These are phyloP conservation scores for Skeletonema tropicum DNA, from an alignment of 108 stramenopile species.

Conservation along the genomic window DNA sequence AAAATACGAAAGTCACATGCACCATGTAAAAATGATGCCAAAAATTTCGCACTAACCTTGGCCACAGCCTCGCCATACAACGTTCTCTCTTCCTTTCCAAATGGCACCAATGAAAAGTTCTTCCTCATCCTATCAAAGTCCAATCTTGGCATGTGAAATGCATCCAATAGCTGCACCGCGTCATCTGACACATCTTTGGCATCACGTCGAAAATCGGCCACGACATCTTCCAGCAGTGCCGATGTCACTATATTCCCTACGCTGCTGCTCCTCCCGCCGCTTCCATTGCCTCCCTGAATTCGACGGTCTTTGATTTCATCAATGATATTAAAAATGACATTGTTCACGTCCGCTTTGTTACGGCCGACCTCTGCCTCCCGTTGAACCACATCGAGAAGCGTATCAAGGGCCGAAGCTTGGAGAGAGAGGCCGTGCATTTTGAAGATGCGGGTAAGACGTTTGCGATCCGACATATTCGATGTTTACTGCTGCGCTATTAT, in stretches of 20 bases:
- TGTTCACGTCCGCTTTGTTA: background rate
- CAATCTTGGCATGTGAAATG: slow-evolving; percentile 28
- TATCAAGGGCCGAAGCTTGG: slow-evolving; percentile 55
- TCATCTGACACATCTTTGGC: slow-evolving; percentile 44
- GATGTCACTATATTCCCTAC: slow-evolving; percentile 44
- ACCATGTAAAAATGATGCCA: slow-evolving; percentile 50
- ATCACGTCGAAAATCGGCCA: slow-evolving; percentile 41
- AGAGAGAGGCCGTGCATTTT: slow-evolving; percentile 58
- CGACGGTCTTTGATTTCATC: slow-evolving; percentile 50
- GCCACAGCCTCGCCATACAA: slow-evolving; percentile 38
- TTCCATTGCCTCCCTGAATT: slow-evolving; percentile 4
- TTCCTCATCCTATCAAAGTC: slow-evolving; percentile 43
- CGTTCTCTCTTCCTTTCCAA: slow-evolving; percentile 10
- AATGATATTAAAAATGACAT: slow-evolving; percentile 34
- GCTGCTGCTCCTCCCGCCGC: background rate
- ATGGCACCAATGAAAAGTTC: slow-evolving; percentile 21
- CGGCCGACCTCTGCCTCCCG: slow-evolving; percentile 25
- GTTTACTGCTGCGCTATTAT: background rate
- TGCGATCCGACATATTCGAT: slow-evolving; percentile 33
- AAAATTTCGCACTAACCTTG: slow-evolving; percentile 28
- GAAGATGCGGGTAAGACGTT: slow-evolving; percentile 54
- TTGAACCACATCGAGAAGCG: slow-evolving; percentile 48
- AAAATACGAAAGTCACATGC: slow-evolving; percentile 29
- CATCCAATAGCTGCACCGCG: slow-evolving; percentile 37
- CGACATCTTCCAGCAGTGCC: slow-evolving; percentile 48